Conservation (phyloP, 106 monocot genomes). For the Vanilla planifolia region DNA sequence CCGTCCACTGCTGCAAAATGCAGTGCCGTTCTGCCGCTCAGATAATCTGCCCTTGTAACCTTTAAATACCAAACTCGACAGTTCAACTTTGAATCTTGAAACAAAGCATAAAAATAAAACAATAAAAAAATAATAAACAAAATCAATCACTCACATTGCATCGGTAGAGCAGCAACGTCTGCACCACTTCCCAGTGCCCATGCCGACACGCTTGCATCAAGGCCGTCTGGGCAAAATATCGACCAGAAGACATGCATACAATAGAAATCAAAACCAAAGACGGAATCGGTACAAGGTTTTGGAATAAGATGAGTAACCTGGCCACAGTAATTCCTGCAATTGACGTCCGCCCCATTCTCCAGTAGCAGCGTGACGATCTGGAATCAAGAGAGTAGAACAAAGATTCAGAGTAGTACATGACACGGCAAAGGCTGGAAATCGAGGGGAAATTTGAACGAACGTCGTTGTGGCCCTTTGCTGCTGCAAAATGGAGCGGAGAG, state of each 20-base stretch:
- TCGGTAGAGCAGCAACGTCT: slow-evolving; percentile 1
- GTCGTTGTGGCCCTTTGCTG: slow-evolving; percentile 92
- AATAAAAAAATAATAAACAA: background rate
- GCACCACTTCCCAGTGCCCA: slow-evolving; percentile 12
- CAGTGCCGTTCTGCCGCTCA: slow-evolving; percentile 75
- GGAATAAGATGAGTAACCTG: slow-evolving; percentile 37
- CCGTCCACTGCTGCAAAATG: slow-evolving; percentile 78
- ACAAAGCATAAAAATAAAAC: background rate
- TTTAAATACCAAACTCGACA: too few relatives aligned
- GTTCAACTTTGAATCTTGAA: too few relatives aligned
- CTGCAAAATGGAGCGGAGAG: slow-evolving; percentile 94
- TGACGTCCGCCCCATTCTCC: slow-evolving; percentile 87
- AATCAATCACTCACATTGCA: slow-evolving; percentile 1
- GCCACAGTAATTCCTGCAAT: slow-evolving; percentile 94
- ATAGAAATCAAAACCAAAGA: background rate
- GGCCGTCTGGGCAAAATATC: background rate
- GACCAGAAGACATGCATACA: background rate
- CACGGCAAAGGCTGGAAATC: background rate
- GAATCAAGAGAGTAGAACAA: slow-evolving; percentile 11
- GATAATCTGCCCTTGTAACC: slow-evolving; percentile 75
- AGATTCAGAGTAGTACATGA: background rate
- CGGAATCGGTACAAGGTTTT: background rate
- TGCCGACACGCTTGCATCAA: slow-evolving; percentile 7
- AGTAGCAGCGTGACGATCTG: slow-evolving; percentile 80
- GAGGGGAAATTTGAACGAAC: slow-evolving; percentile 23